Conservation (phyloP, 2,329 filamentous ascomycete genomes). For the Cadophora sp. region DNA sequence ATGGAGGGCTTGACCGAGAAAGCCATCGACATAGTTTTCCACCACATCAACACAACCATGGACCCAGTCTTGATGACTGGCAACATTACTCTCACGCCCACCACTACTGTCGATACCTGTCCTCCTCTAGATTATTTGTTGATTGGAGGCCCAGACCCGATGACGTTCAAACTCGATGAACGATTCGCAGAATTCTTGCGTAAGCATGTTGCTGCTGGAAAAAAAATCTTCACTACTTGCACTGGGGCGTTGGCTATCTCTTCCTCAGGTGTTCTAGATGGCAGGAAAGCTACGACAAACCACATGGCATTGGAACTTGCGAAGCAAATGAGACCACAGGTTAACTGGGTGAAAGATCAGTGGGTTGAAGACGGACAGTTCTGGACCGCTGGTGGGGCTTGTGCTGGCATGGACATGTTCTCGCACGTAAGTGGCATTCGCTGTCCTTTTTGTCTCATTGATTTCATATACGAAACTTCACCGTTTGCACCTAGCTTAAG, state of each 20-base stretch:
- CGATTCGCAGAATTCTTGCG: slow-evolving; percentile 46
- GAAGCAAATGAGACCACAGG: slow-evolving; percentile 47
- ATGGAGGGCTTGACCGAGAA: slow-evolving; percentile 22
- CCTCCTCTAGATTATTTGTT: slow-evolving; percentile 50
- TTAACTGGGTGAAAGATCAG: slow-evolving; percentile 53
- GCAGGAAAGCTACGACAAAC: slow-evolving; percentile 52
- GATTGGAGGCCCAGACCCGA: slow-evolving; percentile 45
- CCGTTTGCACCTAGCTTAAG: background rate
- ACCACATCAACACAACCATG: slow-evolving; percentile 39
- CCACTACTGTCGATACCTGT: slow-evolving; percentile 42
- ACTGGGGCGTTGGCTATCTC: slow-evolving; percentile 48
- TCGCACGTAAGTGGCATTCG: slow-evolving; percentile 21
- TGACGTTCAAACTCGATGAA: slow-evolving; percentile 42
- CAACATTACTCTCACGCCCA: slow-evolving; percentile 30
- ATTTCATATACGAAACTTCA: background rate
- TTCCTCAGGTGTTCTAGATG: slow-evolving; percentile 50
- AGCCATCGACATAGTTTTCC: slow-evolving; percentile 38
- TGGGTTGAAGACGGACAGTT: slow-evolving; percentile 55
- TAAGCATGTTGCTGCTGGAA: slow-evolving; percentile 47
- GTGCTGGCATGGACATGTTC: slow-evolving; percentile 52
- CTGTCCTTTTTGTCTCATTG: background rate
- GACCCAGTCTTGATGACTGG: slow-evolving; percentile 20
- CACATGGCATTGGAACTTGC: slow-evolving; percentile 45
- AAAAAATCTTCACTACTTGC: slow-evolving; percentile 48
- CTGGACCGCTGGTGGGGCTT: slow-evolving; percentile 54